Evolutionary conservation across 2,329 filamentous ascomycete genomes (phyloP).

Genomic region (Eutypa lata): DNA sequence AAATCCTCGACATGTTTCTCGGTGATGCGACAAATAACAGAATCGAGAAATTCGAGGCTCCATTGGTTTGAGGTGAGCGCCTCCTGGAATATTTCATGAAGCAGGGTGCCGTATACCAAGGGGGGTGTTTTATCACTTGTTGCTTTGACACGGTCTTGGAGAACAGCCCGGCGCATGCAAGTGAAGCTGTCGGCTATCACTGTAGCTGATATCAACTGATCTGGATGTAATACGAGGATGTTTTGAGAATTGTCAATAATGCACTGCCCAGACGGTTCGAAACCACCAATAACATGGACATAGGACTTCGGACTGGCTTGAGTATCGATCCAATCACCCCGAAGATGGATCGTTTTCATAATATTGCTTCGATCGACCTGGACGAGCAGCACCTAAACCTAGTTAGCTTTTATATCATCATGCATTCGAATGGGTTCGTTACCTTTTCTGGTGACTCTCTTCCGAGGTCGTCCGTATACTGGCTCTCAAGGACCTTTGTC

Average conservation of each 20-base stretch:
- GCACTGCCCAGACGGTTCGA: slow-evolving; percentile 67
- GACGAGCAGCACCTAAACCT: slow-evolving; percentile 70
- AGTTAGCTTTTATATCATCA: slow-evolving; percentile 11
- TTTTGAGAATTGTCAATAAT: slow-evolving; percentile 78
- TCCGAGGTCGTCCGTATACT: slow-evolving; percentile 64
- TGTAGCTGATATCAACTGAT: slow-evolving; percentile 92
- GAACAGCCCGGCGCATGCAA: slow-evolving; percentile 83
- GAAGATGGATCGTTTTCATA: slow-evolving; percentile 68
- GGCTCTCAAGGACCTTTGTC: slow-evolving; percentile 66
- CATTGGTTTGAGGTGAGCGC: slow-evolving; percentile 81
- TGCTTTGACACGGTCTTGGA: slow-evolving; percentile 93
- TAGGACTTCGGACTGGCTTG: slow-evolving; percentile 71
- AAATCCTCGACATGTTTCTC: slow-evolving; percentile 81
- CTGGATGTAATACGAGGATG: slow-evolving; percentile 88
- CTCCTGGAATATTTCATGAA: slow-evolving; percentile 94
- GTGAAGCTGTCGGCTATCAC: slow-evolving; percentile 95
- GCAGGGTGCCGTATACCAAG: slow-evolving; percentile 86
- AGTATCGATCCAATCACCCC: slow-evolving; percentile 84
- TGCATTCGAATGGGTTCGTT: slow-evolving; percentile 18
- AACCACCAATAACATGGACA: slow-evolving; percentile 82
- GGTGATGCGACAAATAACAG: slow-evolving; percentile 66
- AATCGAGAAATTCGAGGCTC: slow-evolving; percentile 65
- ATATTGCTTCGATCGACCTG: slow-evolving; percentile 70
- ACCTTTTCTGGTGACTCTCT: slow-evolving; percentile 69
- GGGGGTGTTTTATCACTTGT: slow-evolving; percentile 76